Conservation (phyloP, 495 filamentous ascomycete species). For the Penicillium tannophilum region DNA sequence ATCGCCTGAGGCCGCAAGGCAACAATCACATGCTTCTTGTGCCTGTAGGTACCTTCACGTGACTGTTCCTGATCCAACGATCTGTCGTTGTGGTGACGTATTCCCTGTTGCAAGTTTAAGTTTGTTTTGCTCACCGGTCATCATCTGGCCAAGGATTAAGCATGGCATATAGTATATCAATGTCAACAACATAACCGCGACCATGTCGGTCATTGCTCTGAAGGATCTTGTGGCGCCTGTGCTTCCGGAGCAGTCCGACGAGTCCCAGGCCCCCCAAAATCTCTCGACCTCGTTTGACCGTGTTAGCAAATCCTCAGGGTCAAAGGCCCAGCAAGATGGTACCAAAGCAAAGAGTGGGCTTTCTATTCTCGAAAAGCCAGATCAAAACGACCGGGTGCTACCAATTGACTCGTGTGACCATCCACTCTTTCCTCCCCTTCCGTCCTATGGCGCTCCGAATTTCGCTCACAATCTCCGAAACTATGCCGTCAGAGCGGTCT, state of each 20-base stretch:
- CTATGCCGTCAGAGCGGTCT: conserved; percentile 59
- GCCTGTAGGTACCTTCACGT: not conserved
- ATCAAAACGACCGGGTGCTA: not conserved
- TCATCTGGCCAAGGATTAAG: not conserved
- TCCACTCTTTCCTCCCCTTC: conserved; percentile 86
- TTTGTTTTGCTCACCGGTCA: not conserved
- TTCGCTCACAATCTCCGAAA: conserved; percentile 63
- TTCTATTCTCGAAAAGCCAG: conserved; percentile 11
- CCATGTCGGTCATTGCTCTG: conserved; percentile 24
- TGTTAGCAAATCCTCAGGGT: not conserved
- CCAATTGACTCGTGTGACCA: conserved; percentile 44
- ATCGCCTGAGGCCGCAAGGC: no score
- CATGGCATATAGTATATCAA: conserved; percentile 7
- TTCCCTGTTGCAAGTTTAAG: not conserved
- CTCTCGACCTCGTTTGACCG: conserved; percentile 3
- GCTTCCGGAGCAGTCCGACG: not conserved
- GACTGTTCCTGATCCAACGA: conserved; percentile 3
- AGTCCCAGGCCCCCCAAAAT: conserved; percentile 1
- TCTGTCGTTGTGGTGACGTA: not conserved
- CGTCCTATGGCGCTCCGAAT: conserved; percentile 78
- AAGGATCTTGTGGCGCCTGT: conserved; percentile 1
- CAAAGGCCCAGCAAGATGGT: not conserved
- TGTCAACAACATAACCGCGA: conserved; percentile 10
- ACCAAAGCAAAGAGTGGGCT: not conserved
- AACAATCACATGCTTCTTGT: no score